Evolutionary conservation across 2,329 filamentous ascomycete genomes (phyloP), one percentile per base, ranked within the genome.

Genomic region (Penicillium sp.): DNA sequence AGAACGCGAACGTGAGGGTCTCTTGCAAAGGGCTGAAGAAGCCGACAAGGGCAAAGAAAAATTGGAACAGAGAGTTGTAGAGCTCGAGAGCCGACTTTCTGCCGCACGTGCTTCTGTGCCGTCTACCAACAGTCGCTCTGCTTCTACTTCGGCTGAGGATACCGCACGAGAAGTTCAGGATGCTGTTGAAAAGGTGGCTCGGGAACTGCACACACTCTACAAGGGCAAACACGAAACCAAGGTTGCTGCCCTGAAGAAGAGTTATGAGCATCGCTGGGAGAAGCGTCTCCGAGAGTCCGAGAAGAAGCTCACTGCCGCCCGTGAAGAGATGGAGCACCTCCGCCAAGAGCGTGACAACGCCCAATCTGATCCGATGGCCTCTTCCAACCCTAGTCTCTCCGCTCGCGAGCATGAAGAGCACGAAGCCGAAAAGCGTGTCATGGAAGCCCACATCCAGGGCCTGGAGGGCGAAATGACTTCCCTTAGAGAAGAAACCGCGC

Each of bases 201-300:
- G 91, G 29, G 94, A 99, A 69, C 82, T 99, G 39, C 94, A 99
- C 71, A 83, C 88, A 0, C 82, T 96, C 10, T 99, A 99, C 82
- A 97, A 97, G 78, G 87, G 88, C 69, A 99, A 99, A 77, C 94
- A 99, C 72, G 93, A 97, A 77, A 90, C 88, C 58, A 99, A 99
- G 78, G 93, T 97, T 42, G 84, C 90, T 1, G 93, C 92, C 4
- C 81, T 99, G 60, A 97, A 87, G 70, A 85, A 86, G 65, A 84
- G 82, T 67, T 87, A 97, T 75, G 91, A 97, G 72, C 83, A 84
- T 44, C 87, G 93, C 50, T 94, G 91, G 84, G 91, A 96, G 74
- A 95, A 95, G 80, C 90, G 88, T 67, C 84, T 93, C 53, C 84
- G 84, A 50, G 89, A 93, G 64, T 83, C 96, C 3, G 89, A 96